These are phyloP conservation scores for Mucor circinelloides DNA, from an alignment of 371 early-diverging fungal genomes.

Conservation along the genomic window DNA sequence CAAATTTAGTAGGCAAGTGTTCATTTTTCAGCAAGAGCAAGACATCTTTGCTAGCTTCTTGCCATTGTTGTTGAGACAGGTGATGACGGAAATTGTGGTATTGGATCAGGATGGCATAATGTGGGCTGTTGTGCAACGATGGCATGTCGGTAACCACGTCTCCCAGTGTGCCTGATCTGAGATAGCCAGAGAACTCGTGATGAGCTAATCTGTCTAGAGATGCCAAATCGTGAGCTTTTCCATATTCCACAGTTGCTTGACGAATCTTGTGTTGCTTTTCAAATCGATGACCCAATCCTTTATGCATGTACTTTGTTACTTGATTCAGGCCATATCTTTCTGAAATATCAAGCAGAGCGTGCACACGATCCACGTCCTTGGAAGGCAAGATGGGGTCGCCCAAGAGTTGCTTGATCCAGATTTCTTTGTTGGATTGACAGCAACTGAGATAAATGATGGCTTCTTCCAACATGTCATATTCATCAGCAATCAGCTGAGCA, in stretches of 20 bases:
- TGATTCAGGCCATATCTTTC: background rate
- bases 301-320: background rate
- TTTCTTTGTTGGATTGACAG: slow-evolving; percentile 30
- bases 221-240: slow-evolving; percentile 22
- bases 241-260: slow-evolving; percentile 28
- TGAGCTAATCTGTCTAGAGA: slow-evolving; percentile 29
- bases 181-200: slow-evolving; percentile 16
- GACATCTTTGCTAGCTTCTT: slow-evolving; percentile 5
- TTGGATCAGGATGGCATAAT: slow-evolving; percentile 21
- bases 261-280: slow-evolving; percentile 17
- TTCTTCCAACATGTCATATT: slow-evolving; percentile 36
- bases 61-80: slow-evolving; percentile 10
- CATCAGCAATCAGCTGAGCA: slow-evolving; percentile 19
- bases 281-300: slow-evolving; percentile 17
- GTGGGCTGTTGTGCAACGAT: slow-evolving; percentile 16
- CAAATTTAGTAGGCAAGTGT: slow-evolving; percentile 13
- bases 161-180: slow-evolving; percentile 21
- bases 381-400: background rate
- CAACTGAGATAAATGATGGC: slow-evolving; percentile 28
- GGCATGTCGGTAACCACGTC: slow-evolving; percentile 15
- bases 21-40: background rate
- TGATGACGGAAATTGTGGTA: slow-evolving; percentile 20
- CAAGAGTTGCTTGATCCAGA: slow-evolving; percentile 31
- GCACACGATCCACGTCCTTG: background rate
- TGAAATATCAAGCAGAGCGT: background rate